Evolutionary conservation across 345 rosid species (phyloP), one percentile per base, ranked within the genome.

Genomic region (Limnanthes douglasii): DNA sequence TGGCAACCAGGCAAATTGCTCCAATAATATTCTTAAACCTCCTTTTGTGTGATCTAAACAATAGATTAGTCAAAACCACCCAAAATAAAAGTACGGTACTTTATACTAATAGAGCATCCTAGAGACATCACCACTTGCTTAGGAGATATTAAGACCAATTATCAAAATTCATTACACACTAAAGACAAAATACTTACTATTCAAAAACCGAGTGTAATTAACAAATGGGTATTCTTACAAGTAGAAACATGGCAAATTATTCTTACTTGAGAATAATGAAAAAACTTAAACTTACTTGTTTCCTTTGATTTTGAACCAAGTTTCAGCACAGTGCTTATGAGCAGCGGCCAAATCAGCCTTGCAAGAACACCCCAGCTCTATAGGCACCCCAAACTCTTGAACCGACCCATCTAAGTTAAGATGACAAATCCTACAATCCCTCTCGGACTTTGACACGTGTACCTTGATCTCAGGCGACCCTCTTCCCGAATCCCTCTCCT

Each of bases 261-360:
- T 2, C 2, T 26, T 9, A 26, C 37, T 31, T n/a, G n/a, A n/a
- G n/a, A 3, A 5, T 6, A 34, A 34, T 8, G 21, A 14, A 9
- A 21, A 37, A 10, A 11, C 11, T 6, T 39, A 3, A 2, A 58
- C 77, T 67, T 53, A 80, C 96, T 58, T 80, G 72, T 77, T 77
- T 47, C 96, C 93, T 37, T 60, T 77, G 31, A 85, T 80, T 61
- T 71, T 80, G 70, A 80, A 85, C 96, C 94, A 85, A 47, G 94
- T 62, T 46, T 85, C 86, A 34, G 96, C 94, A 65, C 96, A 85
- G 8, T 69, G 86, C 13, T 68, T 74, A 21, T 85, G 96, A 11
- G 94, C 86, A 61, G 78, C 75, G 56, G 90, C 90, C 48, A 85
- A 59, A 70, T 85, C 94, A 56, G 62, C 80, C 46, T 80, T 85